Evolutionary conservation across 129 eudicot genomes (phyloP), one percentile per base, ranked within the genome.

Genomic region (sunflower (Helianthus annuus)): DNA sequence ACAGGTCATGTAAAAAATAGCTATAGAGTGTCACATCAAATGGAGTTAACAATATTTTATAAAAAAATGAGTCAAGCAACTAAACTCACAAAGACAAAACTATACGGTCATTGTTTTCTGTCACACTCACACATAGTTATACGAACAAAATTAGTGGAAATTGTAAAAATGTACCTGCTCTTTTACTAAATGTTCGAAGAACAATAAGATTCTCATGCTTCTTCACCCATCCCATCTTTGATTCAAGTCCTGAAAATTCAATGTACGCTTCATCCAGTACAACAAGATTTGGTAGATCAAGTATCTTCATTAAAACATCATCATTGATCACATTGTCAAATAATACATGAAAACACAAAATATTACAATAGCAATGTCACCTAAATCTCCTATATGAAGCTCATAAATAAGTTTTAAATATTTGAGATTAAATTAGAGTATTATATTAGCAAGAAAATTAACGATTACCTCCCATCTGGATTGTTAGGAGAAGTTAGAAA

Each of bases 261-360:
- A 95, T 83, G 76, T 95, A 95, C 13, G 99, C 99, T 86, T 95
- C 99, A 85, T 95, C 99, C 82, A 95, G 80, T 64, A 95, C 90
- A 42, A 95, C 99, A 77, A 95, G 84, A 72, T 90, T 79, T 22
- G 97, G 99, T 63, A 90, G 91, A 54, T 82, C 44, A 70, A 95
- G 99, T 71, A 95, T 86, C 87, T 83, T 83, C 81, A 91, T 56
- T 29, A 95, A 84, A 68, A 56, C 79, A 46, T 95, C 91, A 66
- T 95, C 99, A 71, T 57, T 78, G 58, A 95, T 91, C 82, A 95
- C 88, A 87, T 97, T 95, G 97, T 75, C 78, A 71, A 74, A 40
- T 29, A 42, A 48, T 4, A 56, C 40, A 76, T 63, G 32, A 46
- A 10, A 22, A 6, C 34, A 69, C 22, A 67, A 58, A 5, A 38